A percentile compares a stretch with the other conserved stretches of the same genome.
These are phyloP conservation scores for Amauroascus verrucosus DNA, from an alignment of 2,329 filamentous ascomycete genomes.

Conservation along the genomic window DNA sequence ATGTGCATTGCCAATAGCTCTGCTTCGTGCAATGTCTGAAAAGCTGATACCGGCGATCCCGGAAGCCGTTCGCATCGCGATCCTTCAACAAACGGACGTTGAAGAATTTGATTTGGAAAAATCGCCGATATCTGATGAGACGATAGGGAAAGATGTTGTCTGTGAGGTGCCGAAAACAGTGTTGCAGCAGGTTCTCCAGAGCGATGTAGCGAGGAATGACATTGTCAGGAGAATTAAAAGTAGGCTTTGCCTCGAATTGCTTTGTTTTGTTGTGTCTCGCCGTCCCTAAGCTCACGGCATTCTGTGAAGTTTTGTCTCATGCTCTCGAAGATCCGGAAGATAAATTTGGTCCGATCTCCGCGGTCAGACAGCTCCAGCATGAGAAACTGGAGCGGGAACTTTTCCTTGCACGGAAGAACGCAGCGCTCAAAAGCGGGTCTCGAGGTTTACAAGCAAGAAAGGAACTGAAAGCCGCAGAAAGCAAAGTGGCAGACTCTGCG, in stretches of 20 bases:
- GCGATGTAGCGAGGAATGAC: conserved; percentile 41
- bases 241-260: too few species aligned
- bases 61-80: conserved; percentile 52
- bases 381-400: conserved; percentile 53
- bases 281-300: background rate
- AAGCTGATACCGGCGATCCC: conserved; percentile 69
- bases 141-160: background rate
- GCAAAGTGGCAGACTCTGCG: conserved; percentile 50
- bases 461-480: conserved; percentile 58
- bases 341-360: conserved; percentile 48
- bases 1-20: conserved; percentile 44
- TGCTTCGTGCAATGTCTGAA: conserved; percentile 64
- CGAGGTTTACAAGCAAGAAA: conserved; percentile 69
- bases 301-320: conserved; percentile 43
- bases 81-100: conserved; percentile 57
- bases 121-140: background rate
- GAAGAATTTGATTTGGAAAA: conserved; percentile 21
- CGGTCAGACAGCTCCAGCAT: conserved; percentile 53
- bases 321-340: conserved; percentile 50
- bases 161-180: conserved; percentile 38
- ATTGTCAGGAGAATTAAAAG: conserved; percentile 52
- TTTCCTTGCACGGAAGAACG: conserved; percentile 62
- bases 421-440: conserved; percentile 61
- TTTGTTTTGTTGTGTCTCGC: too few species aligned
- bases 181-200: conserved; percentile 55